Base-by-base conservation (phyloP, 2,329 filamentous ascomycete genomes). In the Xenoacremonium recifei region DNA sequence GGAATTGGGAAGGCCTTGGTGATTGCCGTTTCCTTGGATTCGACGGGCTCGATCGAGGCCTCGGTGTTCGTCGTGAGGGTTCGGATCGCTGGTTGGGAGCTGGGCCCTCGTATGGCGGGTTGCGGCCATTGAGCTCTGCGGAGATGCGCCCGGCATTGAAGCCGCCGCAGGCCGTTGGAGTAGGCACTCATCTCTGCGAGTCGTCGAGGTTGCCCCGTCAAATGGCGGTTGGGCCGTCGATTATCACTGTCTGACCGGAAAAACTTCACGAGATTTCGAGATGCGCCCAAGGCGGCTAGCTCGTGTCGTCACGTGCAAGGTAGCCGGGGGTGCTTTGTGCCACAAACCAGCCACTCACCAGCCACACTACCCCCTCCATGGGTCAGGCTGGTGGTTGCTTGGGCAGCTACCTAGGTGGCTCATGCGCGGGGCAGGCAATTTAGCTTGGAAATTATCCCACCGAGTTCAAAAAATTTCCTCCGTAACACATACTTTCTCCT, bases 391-490 rank as follows among this genome's bases (percentile, higher is more conserved):
- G 39, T 58, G 31, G 39, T 58, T 58, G 54, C 55, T 58, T 37
- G 48, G 55, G 51, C 55, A 53, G 53, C 52, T 50, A 50, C 51
- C 48, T 40, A 43, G 42, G 30, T 21, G 56, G 53, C 50, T 39
- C 54, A 54, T 44, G 57, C 56, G 64, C 61, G 64, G 64, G 64
- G 64, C 64, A 63, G 41, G 52, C 35, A 55, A 51, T 53, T 51
- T 53, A 52, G 48, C 51, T 49, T 55, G 23, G 23, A 27, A 52
- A 46, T 50, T 50, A 47, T 50, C 52, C 44, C 51, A 48, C 49
- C 47, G 19, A 37, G 29, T 35, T 41, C 45, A 48, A 54, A 65
- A 68, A 67, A 66, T 58, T 65, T 62, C 56, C 55, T 58, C 45
- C 37, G 42, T 44, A 39, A 47, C 47, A 45, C 45, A 42, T 35